Conservation (phyloP, 1,139 yeast genomes). For the Suhomyces coccinellae region DNA sequence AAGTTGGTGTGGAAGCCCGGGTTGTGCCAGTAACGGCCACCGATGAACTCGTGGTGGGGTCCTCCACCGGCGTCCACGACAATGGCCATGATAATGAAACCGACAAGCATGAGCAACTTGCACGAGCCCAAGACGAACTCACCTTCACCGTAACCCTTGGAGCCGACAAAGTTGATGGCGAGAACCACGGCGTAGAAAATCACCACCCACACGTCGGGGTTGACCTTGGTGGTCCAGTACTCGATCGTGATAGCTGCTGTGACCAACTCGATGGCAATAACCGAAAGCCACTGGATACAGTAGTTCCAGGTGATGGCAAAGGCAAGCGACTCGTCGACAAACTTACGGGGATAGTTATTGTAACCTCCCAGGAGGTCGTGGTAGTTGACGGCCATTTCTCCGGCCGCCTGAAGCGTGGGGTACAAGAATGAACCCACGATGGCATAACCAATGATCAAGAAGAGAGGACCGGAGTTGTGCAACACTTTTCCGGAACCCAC, state of each 20-base stretch:
- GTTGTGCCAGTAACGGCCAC: slow-evolving; percentile 34
- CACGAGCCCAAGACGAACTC: slow-evolving; percentile 30
- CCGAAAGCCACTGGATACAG: slow-evolving; percentile 45
- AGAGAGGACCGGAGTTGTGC: slow-evolving; percentile 38
- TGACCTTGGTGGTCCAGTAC: slow-evolving; percentile 30
- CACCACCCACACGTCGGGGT: slow-evolving; percentile 33
- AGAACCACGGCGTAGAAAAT: slow-evolving; percentile 28
- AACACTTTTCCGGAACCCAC: slow-evolving; percentile 40
- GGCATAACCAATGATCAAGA: slow-evolving; percentile 37
- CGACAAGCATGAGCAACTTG: slow-evolving; percentile 24
- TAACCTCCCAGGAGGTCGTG: slow-evolving; percentile 43
- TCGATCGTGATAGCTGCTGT: slow-evolving; percentile 40
- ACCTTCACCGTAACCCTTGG: slow-evolving; percentile 37
- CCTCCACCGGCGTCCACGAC: slow-evolving; percentile 33
- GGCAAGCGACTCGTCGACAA: slow-evolving; percentile 39
- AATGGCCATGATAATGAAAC: slow-evolving; percentile 34
- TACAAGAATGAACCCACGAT: slow-evolving; percentile 42
- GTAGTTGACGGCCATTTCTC: slow-evolving; percentile 44
- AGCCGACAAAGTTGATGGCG: slow-evolving; percentile 29
- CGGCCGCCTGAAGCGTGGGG: slow-evolving; percentile 45
- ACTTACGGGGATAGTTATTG: slow-evolving; percentile 40
- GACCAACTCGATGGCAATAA: slow-evolving; percentile 43
- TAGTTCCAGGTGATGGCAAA: slow-evolving; percentile 47
- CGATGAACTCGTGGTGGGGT: slow-evolving; percentile 25
- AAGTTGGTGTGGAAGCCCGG: slow-evolving; percentile 30